These are phyloP conservation scores for Cutaneotrichosporon daszewskae DNA, from an alignment of 1,284 basidiomycete genomes.

Conservation along the genomic window DNA sequence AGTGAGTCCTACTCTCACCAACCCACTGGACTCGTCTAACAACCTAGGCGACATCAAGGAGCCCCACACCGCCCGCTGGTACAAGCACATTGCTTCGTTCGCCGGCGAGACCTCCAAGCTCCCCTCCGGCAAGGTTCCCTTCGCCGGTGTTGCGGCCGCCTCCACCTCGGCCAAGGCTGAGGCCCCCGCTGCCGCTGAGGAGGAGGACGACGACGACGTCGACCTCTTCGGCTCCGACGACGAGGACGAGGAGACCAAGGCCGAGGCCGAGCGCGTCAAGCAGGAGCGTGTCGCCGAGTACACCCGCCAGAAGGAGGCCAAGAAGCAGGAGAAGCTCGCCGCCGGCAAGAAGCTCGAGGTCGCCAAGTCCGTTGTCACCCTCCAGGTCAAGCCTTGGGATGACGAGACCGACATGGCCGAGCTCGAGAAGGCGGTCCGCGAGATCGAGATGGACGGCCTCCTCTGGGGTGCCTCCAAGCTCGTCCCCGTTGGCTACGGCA, in stretches of 20 bases:
- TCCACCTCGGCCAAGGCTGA: conserved; percentile 47
- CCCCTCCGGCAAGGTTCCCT: conserved; percentile 77
- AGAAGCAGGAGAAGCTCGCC: conserved; percentile 57
- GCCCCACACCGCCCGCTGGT: conserved; percentile 87
- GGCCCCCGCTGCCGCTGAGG: conserved; percentile 52
- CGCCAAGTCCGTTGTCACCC: conserved; percentile 76
- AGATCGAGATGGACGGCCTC: conserved; percentile 84
- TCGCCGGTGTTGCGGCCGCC: conserved; percentile 59
- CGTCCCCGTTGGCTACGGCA: conserved; percentile 78
- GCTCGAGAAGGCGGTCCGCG: conserved; percentile 77
- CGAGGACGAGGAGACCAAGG: conserved; percentile 70
- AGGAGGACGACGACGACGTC: conserved; percentile 85
- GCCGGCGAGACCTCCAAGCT: conserved; percentile 68
- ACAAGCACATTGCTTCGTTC: conserved; percentile 87
- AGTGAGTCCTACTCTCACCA: background rate
- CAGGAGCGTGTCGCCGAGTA: conserved; percentile 92
- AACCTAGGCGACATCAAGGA: conserved; percentile 53
- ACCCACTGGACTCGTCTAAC: conserved; percentile 33
- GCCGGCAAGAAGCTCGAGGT: conserved; percentile 58
- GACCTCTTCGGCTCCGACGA: conserved; percentile 86
- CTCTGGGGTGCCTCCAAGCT: conserved; percentile 83
- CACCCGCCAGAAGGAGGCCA: conserved; percentile 85
- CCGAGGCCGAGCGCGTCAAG: conserved; percentile 90
- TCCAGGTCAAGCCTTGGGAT: conserved; percentile 99
- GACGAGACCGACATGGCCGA: conserved; percentile 95